phyloP scores from a whole-genome alignment of 345 rosid species.

The Populus alba region DNA sequence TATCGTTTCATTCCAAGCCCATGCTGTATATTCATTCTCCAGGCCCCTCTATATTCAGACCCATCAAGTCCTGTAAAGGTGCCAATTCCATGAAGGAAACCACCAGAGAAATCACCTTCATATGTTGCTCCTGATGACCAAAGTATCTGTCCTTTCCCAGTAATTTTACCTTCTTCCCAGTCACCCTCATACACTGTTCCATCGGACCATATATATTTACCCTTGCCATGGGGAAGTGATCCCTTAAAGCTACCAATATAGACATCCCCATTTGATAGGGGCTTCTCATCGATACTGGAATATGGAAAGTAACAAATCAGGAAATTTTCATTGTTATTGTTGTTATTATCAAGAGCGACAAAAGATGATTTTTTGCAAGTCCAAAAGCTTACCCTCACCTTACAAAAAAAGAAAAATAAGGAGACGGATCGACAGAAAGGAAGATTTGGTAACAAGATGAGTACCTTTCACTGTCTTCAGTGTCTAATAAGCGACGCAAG shows the following conservation, averaged over 20 bases:
- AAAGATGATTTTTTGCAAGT: background rate
- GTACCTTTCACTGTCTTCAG: constrained; percentile 27
- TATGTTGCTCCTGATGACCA: constrained; percentile 79
- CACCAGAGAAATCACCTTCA: constrained; percentile 85
- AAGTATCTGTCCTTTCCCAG: constrained; percentile 66
- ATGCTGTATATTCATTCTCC: constrained; percentile 85
- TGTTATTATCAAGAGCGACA: background rate
- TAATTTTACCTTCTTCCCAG: constrained; percentile 82
- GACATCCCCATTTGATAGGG: constrained; percentile 63
- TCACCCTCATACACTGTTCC: constrained; percentile 75
- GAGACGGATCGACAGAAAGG: background rate
- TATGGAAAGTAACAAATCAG: background rate
- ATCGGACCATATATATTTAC: constrained; percentile 70
- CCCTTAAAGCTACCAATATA: constrained; percentile 65
- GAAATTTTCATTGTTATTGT: background rate
- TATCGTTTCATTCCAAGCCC: constrained; percentile 81
- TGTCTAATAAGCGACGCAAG: constrained; percentile 13
- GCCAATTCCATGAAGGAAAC: constrained; percentile 82
- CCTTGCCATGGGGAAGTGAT: constrained; percentile 67
- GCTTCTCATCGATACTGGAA: constrained; percentile 43
- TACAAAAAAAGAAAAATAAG: background rate
- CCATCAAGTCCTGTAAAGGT: constrained; percentile 54
- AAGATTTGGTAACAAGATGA: background rate
- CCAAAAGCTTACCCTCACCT: background rate
- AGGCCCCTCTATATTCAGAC: constrained; percentile 62